Conservation (phyloP, 208 protist species). For the Angomonas deanei region DNA sequence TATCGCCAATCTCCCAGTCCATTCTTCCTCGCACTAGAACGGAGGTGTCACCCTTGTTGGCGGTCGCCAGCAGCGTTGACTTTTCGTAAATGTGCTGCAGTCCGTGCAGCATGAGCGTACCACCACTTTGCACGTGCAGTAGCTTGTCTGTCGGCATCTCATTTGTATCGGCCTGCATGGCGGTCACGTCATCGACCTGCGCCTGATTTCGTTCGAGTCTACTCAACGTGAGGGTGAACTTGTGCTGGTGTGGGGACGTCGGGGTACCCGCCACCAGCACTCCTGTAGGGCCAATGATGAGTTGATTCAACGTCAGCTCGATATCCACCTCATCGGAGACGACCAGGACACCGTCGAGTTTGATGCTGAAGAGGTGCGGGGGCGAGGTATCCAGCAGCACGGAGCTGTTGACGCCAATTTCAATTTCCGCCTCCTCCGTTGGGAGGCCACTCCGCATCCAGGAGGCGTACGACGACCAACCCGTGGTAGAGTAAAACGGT, state of each 20-base stretch:
- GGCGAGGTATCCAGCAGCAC: slow-evolving; percentile 38
- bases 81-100: not conserved
- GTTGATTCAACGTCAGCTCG: slow-evolving; percentile 14
- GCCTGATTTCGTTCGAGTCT: not conserved
- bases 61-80: slow-evolving; percentile 10
- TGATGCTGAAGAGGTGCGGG: slow-evolving; percentile 17
- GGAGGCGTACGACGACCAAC: slow-evolving; percentile 39
- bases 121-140: slow-evolving; percentile 23
- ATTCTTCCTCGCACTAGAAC: slow-evolving; percentile 26
- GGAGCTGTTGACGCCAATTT: slow-evolving; percentile 16
- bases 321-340: slow-evolving; percentile 25
- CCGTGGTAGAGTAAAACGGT: slow-evolving; percentile 28
- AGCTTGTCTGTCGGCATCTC: slow-evolving; percentile 21
- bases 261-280: slow-evolving; percentile 25
- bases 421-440: slow-evolving; percentile 13
- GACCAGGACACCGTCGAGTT: slow-evolving; percentile 32
- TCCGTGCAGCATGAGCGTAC: slow-evolving; percentile 35
- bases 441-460: slow-evolving; percentile 24
- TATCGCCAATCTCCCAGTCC: slow-evolving; percentile 40
- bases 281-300: slow-evolving; percentile 22
- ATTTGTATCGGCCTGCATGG: not conserved
- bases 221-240: slow-evolving; percentile 25
- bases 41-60: slow-evolving; percentile 11
- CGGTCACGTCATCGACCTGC: slow-evolving; percentile 16
- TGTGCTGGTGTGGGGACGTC: slow-evolving; percentile 13